Evolutionary conservation across 208 protist genomes (phyloP).

Genomic region (Leptomonas pyrrhocoris): DNA sequence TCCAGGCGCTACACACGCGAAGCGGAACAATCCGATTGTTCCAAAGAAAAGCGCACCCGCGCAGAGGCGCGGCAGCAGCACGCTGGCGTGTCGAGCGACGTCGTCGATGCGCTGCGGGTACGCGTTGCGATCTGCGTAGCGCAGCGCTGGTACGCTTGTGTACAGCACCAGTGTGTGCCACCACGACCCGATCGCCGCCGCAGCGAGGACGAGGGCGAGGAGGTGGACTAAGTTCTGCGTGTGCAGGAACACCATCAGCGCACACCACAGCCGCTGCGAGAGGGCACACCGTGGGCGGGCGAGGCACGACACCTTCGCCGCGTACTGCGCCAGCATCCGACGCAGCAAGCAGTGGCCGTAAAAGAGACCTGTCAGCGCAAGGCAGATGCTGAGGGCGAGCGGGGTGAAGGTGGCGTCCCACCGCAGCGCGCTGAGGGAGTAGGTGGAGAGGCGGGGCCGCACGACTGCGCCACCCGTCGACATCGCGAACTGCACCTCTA

Average conservation of each 20-base stretch:
- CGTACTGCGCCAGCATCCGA: constrained; percentile 20
- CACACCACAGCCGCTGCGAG: constrained; percentile 18
- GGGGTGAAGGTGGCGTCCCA: constrained; percentile 16
- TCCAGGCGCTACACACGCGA: constrained; percentile 17
- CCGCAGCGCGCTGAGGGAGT: constrained; percentile 10
- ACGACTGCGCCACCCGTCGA: constrained; percentile 21
- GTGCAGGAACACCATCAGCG: constrained; percentile 4
- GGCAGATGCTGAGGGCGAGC: constrained; percentile 20
- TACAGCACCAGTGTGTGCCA: constrained; percentile 10
- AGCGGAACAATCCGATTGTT: constrained; percentile 11
- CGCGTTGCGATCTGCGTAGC: constrained; percentile 1
- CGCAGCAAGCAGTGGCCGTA: constrained; percentile 20
- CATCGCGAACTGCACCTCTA: constrained; percentile 23
- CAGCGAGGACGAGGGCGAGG: constrained; percentile 4
- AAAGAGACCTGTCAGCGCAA: constrained; percentile 9
- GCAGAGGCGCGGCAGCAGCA: constrained; percentile 20
- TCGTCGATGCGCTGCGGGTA: constrained; percentile 14
- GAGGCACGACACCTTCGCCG: not conserved
- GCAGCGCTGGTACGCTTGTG: not conserved
- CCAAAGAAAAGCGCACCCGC: constrained; percentile 13
- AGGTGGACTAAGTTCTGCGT: constrained; percentile 27
- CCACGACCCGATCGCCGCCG: constrained; percentile 14
- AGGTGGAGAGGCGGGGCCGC: constrained; percentile 10
- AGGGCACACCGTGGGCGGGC: constrained; percentile 8
- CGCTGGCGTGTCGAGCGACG: constrained; percentile 5